These are phyloP conservation scores for Penicillium paneum DNA, from an alignment of 2,329 filamentous ascomycete genomes.

Conservation along the genomic window DNA sequence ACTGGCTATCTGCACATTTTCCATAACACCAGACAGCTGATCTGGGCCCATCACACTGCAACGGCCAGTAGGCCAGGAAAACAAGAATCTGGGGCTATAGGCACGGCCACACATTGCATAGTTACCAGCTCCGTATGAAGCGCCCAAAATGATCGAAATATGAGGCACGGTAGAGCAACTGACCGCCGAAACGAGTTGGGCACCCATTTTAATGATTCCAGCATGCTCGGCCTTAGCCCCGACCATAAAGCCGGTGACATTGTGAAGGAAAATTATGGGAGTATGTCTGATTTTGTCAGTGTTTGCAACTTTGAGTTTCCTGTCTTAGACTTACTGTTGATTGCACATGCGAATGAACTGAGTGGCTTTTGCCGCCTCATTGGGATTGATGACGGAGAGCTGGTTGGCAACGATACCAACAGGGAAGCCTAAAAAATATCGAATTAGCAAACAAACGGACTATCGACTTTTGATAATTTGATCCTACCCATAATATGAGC, in stretches of 20 bases:
- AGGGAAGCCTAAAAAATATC: slow-evolving; percentile 24
- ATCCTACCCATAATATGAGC: slow-evolving; percentile 38
- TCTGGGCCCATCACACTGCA: too few relatives aligned
- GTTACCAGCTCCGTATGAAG: too few relatives aligned
- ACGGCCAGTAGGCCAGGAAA: too few relatives aligned
- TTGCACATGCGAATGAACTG: slow-evolving; percentile 48
- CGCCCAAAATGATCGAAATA: too few relatives aligned
- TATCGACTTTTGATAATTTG: too few relatives aligned
- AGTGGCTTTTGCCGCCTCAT: slow-evolving; percentile 43
- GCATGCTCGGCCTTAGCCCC: slow-evolving; percentile 46
- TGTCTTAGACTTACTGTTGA: slow-evolving; percentile 34
- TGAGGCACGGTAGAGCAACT: too few relatives aligned
- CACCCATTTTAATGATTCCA: slow-evolving; percentile 26
- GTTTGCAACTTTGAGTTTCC: background rate
- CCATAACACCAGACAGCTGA: too few relatives aligned
- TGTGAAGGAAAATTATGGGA: slow-evolving; percentile 48
- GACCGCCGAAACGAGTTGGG: too few relatives aligned
- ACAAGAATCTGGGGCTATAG: too few relatives aligned
- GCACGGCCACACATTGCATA: too few relatives aligned
- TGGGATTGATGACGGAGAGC: slow-evolving; percentile 39
- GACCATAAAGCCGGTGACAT: slow-evolving; percentile 51
- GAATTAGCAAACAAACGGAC: too few relatives aligned
- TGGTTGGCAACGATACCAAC: slow-evolving; percentile 45
- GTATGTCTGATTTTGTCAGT: slow-evolving; percentile 24
- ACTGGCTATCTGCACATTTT: too few relatives aligned